Evolutionary conservation across 2,329 filamentous ascomycete species (phyloP).

Genomic region (Metarhizium album): DNA sequence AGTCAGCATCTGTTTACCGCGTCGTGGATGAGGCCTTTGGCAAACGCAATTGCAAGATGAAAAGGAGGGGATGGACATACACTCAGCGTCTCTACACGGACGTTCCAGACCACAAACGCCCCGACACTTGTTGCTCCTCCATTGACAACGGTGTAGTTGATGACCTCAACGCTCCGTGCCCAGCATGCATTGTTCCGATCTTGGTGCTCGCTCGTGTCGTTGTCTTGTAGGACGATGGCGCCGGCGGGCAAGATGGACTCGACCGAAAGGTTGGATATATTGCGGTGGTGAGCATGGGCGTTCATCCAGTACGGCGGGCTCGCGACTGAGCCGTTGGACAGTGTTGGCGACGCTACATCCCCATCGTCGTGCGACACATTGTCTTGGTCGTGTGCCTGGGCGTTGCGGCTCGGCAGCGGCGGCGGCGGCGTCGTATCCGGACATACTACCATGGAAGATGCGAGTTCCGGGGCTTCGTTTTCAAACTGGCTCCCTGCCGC

Average conservation of each 20-base stretch:
- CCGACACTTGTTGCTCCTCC: constrained; percentile 51
- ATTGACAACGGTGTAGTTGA: constrained; percentile 46
- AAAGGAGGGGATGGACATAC: constrained; percentile 35
- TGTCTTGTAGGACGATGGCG: constrained; percentile 52
- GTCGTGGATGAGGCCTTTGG: not conserved
- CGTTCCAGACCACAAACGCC: constrained; percentile 95
- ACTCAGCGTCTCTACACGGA: constrained; percentile 74
- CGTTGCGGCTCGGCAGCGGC: constrained; percentile 7
- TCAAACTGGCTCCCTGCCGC: not conserved
- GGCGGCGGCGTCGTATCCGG: not conserved
- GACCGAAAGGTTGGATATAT: constrained; percentile 34
- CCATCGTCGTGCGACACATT: not conserved
- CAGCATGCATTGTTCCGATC: constrained; percentile 49
- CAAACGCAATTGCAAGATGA: not conserved
- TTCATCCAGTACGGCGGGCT: constrained; percentile 36
- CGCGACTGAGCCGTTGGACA: constrained; percentile 20
- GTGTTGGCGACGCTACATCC: constrained; percentile 11
- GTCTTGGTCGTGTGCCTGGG: constrained; percentile 5
- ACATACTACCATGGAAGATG: not conserved
- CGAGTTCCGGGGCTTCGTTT: not conserved
- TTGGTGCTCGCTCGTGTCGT: constrained; percentile 41
- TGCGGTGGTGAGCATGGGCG: constrained; percentile 23
- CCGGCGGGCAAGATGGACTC: constrained; percentile 39
- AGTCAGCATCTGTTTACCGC: not conserved
- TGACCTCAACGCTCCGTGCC: constrained; percentile 52